Conservation (phyloP, 352 stramenopile species). For the Thalassiosira pacifica region DNA sequence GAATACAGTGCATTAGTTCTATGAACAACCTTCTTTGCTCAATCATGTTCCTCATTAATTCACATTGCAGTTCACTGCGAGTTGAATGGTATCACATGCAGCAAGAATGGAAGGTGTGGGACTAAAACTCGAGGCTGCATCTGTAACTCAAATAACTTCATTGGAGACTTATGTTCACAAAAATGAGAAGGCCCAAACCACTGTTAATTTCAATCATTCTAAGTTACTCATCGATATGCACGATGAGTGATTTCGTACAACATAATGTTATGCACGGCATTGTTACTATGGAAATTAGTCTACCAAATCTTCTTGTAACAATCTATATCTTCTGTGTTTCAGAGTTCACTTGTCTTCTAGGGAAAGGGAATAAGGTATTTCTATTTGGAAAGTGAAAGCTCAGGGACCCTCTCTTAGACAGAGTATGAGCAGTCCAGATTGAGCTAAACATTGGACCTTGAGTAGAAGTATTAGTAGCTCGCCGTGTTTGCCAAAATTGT, state of each 20-base stretch:
- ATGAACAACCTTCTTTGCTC: slow-evolving; percentile 1
- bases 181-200: neutral
- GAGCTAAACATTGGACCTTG: slow-evolving; percentile 1
- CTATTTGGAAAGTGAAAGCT: no score
- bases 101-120: slow-evolving; percentile 41
- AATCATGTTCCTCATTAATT: no score
- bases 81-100: slow-evolving; percentile 55
- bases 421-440: slow-evolving; percentile 16
- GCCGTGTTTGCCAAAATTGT: slow-evolving; percentile 16
- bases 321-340: slow-evolving; percentile 17
- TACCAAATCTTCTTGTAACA: slow-evolving; percentile 7
- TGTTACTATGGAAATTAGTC: slow-evolving; percentile 32
- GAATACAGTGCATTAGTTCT: neutral
- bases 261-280: no score
- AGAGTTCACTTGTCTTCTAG: slow-evolving; percentile 15
- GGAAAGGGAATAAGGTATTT: neutral
- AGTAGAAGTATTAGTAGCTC: slow-evolving; percentile 16
- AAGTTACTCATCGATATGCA: no score
- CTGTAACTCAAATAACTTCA: slow-evolving; percentile 52
- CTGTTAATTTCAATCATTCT: neutral
- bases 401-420: no score
- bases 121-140: slow-evolving; percentile 53
- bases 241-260: no score
- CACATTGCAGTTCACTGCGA: slow-evolving; percentile 65
- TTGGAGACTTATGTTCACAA: slow-evolving; percentile 55